Base-by-base conservation (phyloP, 2,329 filamentous ascomycete species). In the Chrysoporthe deuterocubensis region DNA sequence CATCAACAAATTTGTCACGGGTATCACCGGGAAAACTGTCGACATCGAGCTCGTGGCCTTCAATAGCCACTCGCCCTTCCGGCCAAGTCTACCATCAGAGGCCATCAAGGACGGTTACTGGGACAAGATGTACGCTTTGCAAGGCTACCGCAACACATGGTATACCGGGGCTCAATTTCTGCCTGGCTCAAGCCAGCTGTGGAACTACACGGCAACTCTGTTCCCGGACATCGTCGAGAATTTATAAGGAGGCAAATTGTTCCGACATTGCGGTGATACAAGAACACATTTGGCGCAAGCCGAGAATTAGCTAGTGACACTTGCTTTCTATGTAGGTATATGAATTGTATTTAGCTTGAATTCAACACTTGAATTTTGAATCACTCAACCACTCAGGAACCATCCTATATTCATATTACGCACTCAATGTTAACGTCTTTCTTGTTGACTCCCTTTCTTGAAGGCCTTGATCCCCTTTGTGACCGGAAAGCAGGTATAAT, bases 131-230 rank as follows among this genome's bases (percentile, higher is more conserved):
- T 75, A 77, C 43, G 72, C 67, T 0, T 68, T 80, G 43, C 77
- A 80, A 69, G 78, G 78, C 1, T 67, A 73, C 18, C 70, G 72
- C 9, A 75, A 72, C 16, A 81, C 78, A 0, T 80, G 71, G 69
- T 80, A 75, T 42, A 76, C 78, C 0, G 78, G 76, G 1, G 74
- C 67, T 18, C 73, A 73, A 6, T 74, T 63, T 62, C 43, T 46
- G 14, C 59, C 43, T 13, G 46, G 46, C 14, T 62, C 59, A 13
- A 34, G 21, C 14, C 42, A 46, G 46, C n/a, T 62, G 43, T 62
- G 59, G 59, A 62, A 62, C 16, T 62, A 46, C 34, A 62, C 59
- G 18, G 43, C 59, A 48, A 46, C 59, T 3, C 11, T 62, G 43
- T 26, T 62, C 18, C 59, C 59, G 3, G 59, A 34, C 14, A 48